Evolutionary conservation across 768 basidiomycete species (phyloP), one percentile per base, ranked within the genome.

Genomic region (Cytidiella melzeri): DNA sequence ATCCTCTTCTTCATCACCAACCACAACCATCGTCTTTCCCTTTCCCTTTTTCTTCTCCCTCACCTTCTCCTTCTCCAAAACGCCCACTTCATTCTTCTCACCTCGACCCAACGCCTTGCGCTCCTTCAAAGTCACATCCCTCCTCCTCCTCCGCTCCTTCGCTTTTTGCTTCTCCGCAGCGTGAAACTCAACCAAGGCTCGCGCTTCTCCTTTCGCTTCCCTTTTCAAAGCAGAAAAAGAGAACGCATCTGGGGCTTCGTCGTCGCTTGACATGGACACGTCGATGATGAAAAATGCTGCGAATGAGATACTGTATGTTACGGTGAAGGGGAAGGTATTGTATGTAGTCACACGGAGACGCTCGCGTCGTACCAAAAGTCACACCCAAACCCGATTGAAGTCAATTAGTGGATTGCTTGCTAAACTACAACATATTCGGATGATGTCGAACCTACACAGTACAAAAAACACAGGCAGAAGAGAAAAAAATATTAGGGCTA

Each of bases 81-180:
- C 40, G 25, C 27, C 41, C 47, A 55, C 58, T 21, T 45, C 47
- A 19, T 42, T 55, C 18, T 25, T 36, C 37, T 39, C 38, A n/a
- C n/a, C n/a, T n/a, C 25, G 34, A 19, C 7, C 52, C 53, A 67
- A n/a, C 7, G 76, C 71, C 24, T 52, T 52, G 26, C 74, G 63
- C 50, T 72, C 75, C 63, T 82, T 82, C 58, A 79, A 50, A 30
- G 64, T 71, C 41, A 63, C 59, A 57, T 83, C 81, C 53, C 66
- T 60, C 48, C 73, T 72, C 46, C 74, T 64, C 57, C 80, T 80
- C 45, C 64, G 63, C 21, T 66, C 66, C 57, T 73, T 76, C 54
- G 58, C 64, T 55, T 69, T 75, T 37, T 64, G 68, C 37, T 69
- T 70, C 57, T 70, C 70, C 5, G 61, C 65, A 6, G 56, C 62